These are phyloP conservation scores for Medicago ruthenica DNA, from an alignment of 306 rosid genomes.

Conservation along the genomic window DNA sequence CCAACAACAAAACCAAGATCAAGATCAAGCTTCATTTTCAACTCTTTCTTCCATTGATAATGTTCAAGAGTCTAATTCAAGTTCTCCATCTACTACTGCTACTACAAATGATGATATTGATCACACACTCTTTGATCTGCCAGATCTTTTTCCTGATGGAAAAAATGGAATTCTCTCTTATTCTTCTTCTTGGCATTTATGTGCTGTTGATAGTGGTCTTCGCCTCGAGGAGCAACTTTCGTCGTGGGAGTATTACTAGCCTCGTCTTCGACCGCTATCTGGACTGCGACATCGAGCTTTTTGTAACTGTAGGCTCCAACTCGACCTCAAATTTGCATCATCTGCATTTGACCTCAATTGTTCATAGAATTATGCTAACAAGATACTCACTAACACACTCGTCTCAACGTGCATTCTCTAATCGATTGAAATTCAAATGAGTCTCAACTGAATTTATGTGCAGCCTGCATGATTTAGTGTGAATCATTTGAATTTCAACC, in stretches of 20 bases:
- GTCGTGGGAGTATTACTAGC: slow-evolving; percentile 57
- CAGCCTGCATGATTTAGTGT: background rate
- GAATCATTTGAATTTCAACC: background rate
- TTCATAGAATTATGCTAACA: background rate
- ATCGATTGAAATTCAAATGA: background rate
- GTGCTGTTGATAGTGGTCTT: slow-evolving; percentile 62
- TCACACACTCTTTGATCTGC: slow-evolving; percentile 79
- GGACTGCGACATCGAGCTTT: background rate
- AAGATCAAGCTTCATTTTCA: slow-evolving; percentile 39
- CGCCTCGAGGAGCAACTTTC: slow-evolving; percentile 67
- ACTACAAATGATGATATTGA: slow-evolving; percentile 46
- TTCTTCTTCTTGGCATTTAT: slow-evolving; percentile 71
- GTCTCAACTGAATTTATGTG: background rate
- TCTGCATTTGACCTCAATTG: background rate
- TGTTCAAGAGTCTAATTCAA: slow-evolving; percentile 39
- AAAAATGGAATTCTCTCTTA: slow-evolving; percentile 47
- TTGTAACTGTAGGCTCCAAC: background rate
- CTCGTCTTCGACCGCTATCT: background rate
- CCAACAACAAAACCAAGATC: slow-evolving; percentile 29
- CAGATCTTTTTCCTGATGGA: slow-evolving; percentile 74
- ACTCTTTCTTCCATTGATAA: slow-evolving; percentile 40
- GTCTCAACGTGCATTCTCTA: background rate
- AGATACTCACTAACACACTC: background rate
- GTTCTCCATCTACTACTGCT: slow-evolving; percentile 45
- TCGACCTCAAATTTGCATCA: background rate